These are phyloP conservation scores for Coniochaeta sp. DNA, from an alignment of 2,329 filamentous ascomycete genomes.

Conservation along the genomic window DNA sequence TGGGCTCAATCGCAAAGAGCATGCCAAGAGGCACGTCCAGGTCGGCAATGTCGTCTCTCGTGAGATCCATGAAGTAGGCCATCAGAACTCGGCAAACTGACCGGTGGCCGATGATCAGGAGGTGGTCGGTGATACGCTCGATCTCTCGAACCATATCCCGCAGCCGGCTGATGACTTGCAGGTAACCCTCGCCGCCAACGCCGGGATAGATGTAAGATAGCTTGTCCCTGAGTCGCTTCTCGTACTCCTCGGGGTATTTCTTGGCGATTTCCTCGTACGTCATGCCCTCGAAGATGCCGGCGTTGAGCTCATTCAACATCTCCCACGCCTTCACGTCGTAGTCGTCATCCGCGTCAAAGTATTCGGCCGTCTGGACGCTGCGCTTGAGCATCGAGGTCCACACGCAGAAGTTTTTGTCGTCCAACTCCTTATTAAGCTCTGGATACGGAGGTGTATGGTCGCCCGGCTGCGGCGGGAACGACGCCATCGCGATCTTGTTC, in stretches of 20 bases:
- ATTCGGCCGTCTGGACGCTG: conserved; percentile 78
- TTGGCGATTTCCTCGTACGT: conserved; percentile 85
- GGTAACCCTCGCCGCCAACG: conserved; percentile 89
- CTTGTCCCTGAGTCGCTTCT: conserved; percentile 74
- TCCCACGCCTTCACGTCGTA: conserved; percentile 97
- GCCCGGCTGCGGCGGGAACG: conserved; percentile 84
- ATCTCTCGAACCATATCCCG: conserved; percentile 94
- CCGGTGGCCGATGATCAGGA: conserved; percentile 85
- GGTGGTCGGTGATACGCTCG: conserved; percentile 93
- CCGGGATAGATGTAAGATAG: conserved; percentile 95
- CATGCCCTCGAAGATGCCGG: conserved; percentile 87
- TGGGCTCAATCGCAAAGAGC: conserved; percentile 91
- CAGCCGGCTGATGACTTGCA: conserved; percentile 93
- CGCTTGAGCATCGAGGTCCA: conserved; percentile 97
- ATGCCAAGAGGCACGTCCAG: conserved; percentile 91
- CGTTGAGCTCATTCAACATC: conserved; percentile 94
- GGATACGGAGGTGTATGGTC: conserved; percentile 94
- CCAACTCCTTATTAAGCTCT: conserved; percentile 61
- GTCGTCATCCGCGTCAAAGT: conserved; percentile 85
- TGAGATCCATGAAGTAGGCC: conserved; percentile 93
- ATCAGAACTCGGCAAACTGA: conserved; percentile 88
- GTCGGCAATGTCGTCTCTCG: conserved; percentile 84
- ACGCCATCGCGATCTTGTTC: conserved; percentile 65
- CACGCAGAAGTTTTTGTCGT: conserved; percentile 89
- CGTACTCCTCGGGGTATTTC: conserved; percentile 75